Percentiles rank a stretch among this genome's conserved stretches.
Evolutionary conservation across 2,329 filamentous ascomycete species (phyloP).

Genomic region (Fusarium buharicum): DNA sequence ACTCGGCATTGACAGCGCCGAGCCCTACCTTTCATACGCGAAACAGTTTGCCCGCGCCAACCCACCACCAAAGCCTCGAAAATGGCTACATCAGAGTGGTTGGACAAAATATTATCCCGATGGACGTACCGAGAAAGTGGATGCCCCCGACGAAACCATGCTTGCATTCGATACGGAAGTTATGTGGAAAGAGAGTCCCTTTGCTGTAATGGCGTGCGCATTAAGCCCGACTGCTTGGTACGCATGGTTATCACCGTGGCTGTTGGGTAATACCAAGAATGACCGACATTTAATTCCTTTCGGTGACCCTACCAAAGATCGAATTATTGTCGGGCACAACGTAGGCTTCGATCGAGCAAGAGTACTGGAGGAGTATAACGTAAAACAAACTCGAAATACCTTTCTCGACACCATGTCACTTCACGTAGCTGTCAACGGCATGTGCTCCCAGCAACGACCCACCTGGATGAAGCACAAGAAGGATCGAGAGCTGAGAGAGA

Average conservation of each 20-base stretch:
- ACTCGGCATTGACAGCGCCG: constrained; percentile 85
- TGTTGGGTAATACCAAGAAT: constrained; percentile 82
- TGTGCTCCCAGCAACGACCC: constrained; percentile 96
- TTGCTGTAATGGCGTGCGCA: constrained; percentile 96
- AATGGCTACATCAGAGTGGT: constrained; percentile 83
- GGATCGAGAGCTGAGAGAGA: constrained; percentile 83
- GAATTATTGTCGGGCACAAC: constrained; percentile 92
- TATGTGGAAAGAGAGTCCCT: constrained; percentile 92
- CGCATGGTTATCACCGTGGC: constrained; percentile 95
- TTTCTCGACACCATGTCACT: constrained; percentile 99
- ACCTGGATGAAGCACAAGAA: constrained; percentile 99
- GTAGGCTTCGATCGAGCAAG: constrained; percentile 93
- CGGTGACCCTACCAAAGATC: constrained; percentile 76
- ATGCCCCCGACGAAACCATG: constrained; percentile 81
- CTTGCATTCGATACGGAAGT: constrained; percentile 97
- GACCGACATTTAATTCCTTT: constrained; percentile 86
- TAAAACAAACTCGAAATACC: constrained; percentile 83
- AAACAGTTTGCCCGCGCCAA: constrained; percentile 76
- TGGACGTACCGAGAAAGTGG: constrained; percentile 75
- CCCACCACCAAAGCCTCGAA: constrained; percentile 68
- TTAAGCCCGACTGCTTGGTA: constrained; percentile 93
- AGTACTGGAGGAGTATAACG: constrained; percentile 86
- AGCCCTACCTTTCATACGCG: constrained; percentile 81
- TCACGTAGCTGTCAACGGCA: constrained; percentile 97
- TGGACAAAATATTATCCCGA: constrained; percentile 93